Evolutionary conservation across 306 rosid genomes (phyloP), one percentile per base, ranked within the genome.

Genomic region (Lablab purpureus): DNA sequence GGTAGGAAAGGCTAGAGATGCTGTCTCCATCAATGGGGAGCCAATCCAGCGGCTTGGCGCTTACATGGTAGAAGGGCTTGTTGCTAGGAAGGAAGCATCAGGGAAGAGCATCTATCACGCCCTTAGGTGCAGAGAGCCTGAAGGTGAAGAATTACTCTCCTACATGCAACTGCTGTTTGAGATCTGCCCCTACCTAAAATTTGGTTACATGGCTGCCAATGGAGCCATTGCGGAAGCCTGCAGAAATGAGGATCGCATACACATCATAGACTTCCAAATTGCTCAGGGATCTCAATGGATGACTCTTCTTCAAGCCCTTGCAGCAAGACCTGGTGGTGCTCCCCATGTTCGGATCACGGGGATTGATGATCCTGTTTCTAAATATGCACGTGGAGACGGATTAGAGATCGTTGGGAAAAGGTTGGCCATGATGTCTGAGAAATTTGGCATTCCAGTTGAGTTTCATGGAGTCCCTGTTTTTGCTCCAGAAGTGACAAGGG

Each of bases 141-240:
- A 88, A 45, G 87, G 99, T 23, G 58, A 90, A 30, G 99, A 95
- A 30, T 86, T 93, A 60, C 90, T 95, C 46, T 87, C 99, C 3
- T 96, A 91, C 84, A 93, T 96, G 98, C 98, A 88, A 36, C 86
- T 88, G 19, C 85, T 96, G 79, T 96, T 83, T 23, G 99, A 96
- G 82, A 90, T 93, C 67, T 96, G 98, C 76, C 99, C 99, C 0
- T 96, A 96, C 83, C 80, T 96, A 15, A 96, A 96, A 77, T 96
- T 96, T 10, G 98, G 99, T 74, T 93, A 96, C 88, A 93, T 96
- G 99, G 98, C 98, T 77, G 99, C 98, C 34, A 96, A 96, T 27
- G 98, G 98, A 67, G 99, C 99, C 41, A 93, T 96, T 51, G 98
- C 98, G 10, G 97, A 93, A 54, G 98, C 97, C 10, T 93, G 96